These are phyloP conservation scores for Termitomyces sp. DNA, from an alignment of 768 basidiomycete species.

Conservation along the genomic window DNA sequence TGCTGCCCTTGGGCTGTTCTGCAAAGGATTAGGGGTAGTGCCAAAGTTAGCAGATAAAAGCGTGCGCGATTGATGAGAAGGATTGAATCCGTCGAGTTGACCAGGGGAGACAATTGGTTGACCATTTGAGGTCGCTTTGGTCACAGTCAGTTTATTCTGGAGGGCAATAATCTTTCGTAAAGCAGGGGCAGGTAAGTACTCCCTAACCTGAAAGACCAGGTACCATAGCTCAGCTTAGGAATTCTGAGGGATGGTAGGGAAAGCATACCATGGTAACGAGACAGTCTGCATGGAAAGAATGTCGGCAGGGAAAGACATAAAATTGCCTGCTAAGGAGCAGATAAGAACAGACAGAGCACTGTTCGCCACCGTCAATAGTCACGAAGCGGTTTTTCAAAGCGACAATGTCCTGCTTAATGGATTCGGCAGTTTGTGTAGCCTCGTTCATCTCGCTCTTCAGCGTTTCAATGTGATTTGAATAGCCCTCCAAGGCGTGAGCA, in stretches of 20 bases:
- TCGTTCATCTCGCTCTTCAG: slow-evolving; percentile 97
- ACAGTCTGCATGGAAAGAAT: slow-evolving; percentile 97
- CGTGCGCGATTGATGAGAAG: slow-evolving; percentile 50
- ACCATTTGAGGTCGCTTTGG: slow-evolving; percentile 22
- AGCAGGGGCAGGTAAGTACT: slow-evolving; percentile 77
- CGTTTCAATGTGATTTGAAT: slow-evolving; percentile 85
- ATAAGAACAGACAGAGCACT: slow-evolving; percentile 77
- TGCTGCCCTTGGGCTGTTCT: slow-evolving; percentile 62
- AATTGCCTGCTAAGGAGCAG: slow-evolving; percentile 86
- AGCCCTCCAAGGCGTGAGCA: slow-evolving; percentile 91
- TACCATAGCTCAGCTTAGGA: slow-evolving; percentile 11
- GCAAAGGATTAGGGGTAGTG: slow-evolving; percentile 45
- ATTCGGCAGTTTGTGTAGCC: slow-evolving; percentile 86
- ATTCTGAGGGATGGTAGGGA: neutral
- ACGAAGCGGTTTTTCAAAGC: slow-evolving; percentile 87
- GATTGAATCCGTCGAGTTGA: slow-evolving; percentile 27
- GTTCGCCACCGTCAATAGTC: slow-evolving; percentile 84
- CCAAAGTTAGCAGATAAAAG: slow-evolving; percentile 76
- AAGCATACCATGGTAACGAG: slow-evolving; percentile 83
- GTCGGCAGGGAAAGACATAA: slow-evolving; percentile 98
- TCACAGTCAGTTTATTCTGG: slow-evolving; percentile 79
- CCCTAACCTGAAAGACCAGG: slow-evolving; percentile 65
- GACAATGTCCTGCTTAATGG: slow-evolving; percentile 88
- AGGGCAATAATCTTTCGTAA: slow-evolving; percentile 83
- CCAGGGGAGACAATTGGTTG: slow-evolving; percentile 7